phyloP scores from a whole-genome alignment of 441 rosid genomes.

The Eugenia klotzschiana region DNA sequence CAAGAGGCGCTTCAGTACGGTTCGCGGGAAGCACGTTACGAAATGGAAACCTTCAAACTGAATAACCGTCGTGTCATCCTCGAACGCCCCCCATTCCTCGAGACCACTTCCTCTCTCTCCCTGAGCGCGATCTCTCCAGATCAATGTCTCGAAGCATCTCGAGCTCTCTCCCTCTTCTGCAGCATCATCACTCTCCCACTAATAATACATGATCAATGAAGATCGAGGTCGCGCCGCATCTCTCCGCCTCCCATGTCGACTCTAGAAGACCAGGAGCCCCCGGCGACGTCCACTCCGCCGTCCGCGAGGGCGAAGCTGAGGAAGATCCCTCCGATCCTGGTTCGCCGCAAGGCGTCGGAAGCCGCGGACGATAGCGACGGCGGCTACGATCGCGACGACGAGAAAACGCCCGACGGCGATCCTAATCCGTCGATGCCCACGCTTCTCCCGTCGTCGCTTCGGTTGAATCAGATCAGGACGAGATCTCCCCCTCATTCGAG shows the following conservation, averaged over 20 bases:
- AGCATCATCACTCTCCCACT: neutral
- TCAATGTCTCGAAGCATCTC: neutral
- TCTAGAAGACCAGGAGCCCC: neutral
- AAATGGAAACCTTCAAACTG: neutral
- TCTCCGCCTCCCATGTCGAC: neutral
- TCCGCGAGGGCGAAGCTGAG: constrained; percentile 26
- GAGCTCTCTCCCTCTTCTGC: neutral
- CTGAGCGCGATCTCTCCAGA: neutral
- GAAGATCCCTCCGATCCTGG: constrained; percentile 54
- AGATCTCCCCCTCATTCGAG: constrained; percentile 43
- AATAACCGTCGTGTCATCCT: neutral
- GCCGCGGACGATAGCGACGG: neutral
- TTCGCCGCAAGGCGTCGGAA: constrained; percentile 12
- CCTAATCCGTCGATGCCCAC: constrained; percentile 13
- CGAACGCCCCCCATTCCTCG: neutral
- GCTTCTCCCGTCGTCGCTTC: constrained; percentile 47
- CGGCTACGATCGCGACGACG: neutral
- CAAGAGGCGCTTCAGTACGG: neutral
- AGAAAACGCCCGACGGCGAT: neutral
- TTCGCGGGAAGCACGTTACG: constrained; percentile 10
- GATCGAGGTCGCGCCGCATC: neutral
- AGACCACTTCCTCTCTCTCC: neutral
- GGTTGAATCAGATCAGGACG: constrained; percentile 68
- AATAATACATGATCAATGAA: neutral
- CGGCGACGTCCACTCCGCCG: constrained; percentile 9